A percentile compares a stretch with the other conserved stretches of the same genome.
Evolutionary conservation across 2,329 filamentous ascomycete genomes (phyloP).

Genomic region (Neonectria faginata): DNA sequence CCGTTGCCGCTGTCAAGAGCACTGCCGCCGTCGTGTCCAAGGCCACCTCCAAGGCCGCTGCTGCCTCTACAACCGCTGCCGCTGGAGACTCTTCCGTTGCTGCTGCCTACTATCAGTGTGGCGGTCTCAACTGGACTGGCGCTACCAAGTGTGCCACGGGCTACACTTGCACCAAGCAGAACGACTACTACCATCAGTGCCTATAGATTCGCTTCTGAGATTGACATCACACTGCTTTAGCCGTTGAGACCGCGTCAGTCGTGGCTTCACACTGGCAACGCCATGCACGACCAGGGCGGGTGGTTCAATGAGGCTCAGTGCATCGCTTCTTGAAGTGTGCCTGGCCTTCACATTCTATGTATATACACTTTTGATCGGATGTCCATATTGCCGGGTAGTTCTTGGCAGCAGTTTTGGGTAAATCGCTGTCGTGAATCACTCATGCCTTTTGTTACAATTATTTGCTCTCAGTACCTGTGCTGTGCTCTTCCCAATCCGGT

Average conservation of each 20-base stretch:
- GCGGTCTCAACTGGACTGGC: conserved; percentile 55
- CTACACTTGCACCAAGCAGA: conserved; percentile 52
- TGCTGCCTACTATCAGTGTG: conserved; percentile 51
- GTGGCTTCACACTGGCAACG: too few relatives aligned
- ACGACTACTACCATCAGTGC: conserved; percentile 55
- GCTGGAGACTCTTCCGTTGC: conserved; percentile 1
- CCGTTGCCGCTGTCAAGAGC: conserved; percentile 15
- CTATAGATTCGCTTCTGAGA: conserved; percentile 25
- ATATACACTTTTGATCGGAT: conserved; percentile 11
- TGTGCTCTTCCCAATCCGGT: too few relatives aligned
- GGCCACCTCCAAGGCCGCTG: conserved; percentile 3
- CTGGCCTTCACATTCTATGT: conserved; percentile 16
- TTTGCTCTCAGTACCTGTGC: not conserved
- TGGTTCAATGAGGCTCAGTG: not conserved
- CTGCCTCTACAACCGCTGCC: not conserved
- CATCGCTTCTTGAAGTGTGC: not conserved
- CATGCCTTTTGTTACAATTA: not conserved
- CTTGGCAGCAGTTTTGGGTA: not conserved
- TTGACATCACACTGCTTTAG: not conserved
- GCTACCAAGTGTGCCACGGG: conserved; percentile 56
- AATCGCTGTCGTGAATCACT: conserved; percentile 1
- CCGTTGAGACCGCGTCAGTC: too few relatives aligned
- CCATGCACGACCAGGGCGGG: not conserved
- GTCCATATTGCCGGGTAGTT: not conserved
- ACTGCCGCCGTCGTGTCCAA: conserved; percentile 19